Conservation (phyloP, 805 yeast species). For the Alloascoidea hylecoeti region DNA sequence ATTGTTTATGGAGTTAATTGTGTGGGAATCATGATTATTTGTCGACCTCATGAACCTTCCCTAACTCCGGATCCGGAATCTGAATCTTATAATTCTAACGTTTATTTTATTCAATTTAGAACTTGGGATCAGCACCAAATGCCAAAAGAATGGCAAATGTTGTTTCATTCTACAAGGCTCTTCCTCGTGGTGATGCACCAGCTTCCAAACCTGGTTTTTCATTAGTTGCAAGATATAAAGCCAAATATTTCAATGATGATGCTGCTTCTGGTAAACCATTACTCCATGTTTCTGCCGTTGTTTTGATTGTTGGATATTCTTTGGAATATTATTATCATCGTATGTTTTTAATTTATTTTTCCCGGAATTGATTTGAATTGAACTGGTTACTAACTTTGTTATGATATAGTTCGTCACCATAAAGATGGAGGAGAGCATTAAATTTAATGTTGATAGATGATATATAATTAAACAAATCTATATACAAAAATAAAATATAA, state of each 20-base stretch:
- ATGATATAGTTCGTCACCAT: no score
- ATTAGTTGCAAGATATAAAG: constrained; percentile 36
- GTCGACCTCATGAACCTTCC: background rate
- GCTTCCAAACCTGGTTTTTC: constrained; percentile 38
- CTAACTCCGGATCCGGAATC: background rate
- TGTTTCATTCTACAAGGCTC: constrained; percentile 87
- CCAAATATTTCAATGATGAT: constrained; percentile 63
- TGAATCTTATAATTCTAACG: background rate
- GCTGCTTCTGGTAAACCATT: constrained; percentile 72
- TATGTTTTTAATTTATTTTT: no score
- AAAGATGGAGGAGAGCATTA: no score
- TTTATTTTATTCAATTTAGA: constrained; percentile 23
- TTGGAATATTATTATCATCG: constrained; percentile 73
- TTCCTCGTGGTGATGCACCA: constrained; percentile 89
- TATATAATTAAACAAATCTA: no score
- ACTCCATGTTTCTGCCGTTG: constrained; percentile 48
- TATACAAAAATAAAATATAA: no score
- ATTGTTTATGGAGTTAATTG: background rate
- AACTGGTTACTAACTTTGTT: no score
- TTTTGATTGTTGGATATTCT: constrained; percentile 59
- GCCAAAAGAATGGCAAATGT: constrained; percentile 95
- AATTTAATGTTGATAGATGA: no score
- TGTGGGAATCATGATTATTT: background rate
- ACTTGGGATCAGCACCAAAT: constrained; percentile 89
- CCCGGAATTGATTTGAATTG: no score